Conservation (phyloP, 139 green algal species). For the Zygnema cylindricum region DNA sequence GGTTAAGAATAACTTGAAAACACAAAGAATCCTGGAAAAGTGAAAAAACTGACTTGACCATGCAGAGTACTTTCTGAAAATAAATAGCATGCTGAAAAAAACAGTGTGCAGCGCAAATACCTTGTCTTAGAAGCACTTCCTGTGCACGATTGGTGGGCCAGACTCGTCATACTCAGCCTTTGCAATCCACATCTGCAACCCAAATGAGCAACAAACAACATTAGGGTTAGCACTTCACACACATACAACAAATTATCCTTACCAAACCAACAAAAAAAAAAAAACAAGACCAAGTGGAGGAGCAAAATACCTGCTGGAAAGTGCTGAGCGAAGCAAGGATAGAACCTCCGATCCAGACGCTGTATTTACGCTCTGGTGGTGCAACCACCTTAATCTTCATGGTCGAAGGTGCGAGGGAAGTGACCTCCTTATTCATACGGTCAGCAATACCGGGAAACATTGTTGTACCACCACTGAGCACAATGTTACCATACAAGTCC, state of each 20-base stretch:
- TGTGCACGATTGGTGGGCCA: constrained; percentile 95
- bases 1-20: neutral
- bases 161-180: constrained; percentile 97
- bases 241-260: neutral
- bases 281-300: neutral
- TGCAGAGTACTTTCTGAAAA: neutral
- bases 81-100: neutral
- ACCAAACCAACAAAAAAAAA: neutral
- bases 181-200: constrained; percentile 86
- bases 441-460: constrained; percentile 68
- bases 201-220: neutral
- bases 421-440: constrained; percentile 66
- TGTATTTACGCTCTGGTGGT: constrained; percentile 68
- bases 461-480: constrained; percentile 66
- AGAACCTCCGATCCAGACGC: constrained; percentile 70
- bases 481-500: constrained; percentile 67
- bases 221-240: too few species aligned
- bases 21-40: neutral
- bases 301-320: constrained; percentile 64
- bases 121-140: constrained; percentile 90
- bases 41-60: neutral
- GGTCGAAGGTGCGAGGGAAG: constrained; percentile 60
- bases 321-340: constrained; percentile 70
- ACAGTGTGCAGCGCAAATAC: neutral
- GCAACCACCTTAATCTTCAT: constrained; percentile 71